Percentiles rank a stretch among this genome's conserved stretches.
These are phyloP conservation scores for Spergularia bocconei DNA, from an alignment of 148 eudicot genomes.

Conservation along the genomic window DNA sequence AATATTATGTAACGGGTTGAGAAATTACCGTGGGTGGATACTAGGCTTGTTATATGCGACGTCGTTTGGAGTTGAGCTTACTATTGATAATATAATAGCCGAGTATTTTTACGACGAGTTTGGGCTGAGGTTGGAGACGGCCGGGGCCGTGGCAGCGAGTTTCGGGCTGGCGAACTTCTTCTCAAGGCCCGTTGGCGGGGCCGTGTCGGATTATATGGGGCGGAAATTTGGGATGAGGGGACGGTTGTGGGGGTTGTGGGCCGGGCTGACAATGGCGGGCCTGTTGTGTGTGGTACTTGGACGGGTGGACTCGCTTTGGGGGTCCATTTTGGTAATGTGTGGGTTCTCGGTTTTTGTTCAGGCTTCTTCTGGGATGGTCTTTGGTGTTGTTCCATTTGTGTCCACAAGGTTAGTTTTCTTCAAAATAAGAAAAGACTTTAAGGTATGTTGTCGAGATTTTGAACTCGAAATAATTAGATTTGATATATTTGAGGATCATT, in stretches of 20 bases:
- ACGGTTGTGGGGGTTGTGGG: slow-evolving; percentile 66
- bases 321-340: slow-evolving; percentile 60
- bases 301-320: slow-evolving; percentile 35
- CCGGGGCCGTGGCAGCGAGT: slow-evolving; percentile 72
- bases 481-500: too few species aligned
- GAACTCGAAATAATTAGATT: too few species aligned
- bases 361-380: slow-evolving; percentile 76
- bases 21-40: slow-evolving; percentile 73
- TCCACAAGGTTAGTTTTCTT: slow-evolving; percentile 55
- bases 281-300: slow-evolving; percentile 54
- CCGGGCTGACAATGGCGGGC: slow-evolving; percentile 54
- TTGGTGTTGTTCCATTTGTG: slow-evolving; percentile 77
- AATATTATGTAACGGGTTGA: slow-evolving; percentile 40
- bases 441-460: too few species aligned
- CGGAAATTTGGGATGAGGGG: slow-evolving; percentile 73
- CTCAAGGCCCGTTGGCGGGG: slow-evolving; percentile 71
- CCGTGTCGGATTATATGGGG: slow-evolving; percentile 51
- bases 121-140: slow-evolving; percentile 46
- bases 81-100: slow-evolving; percentile 70
- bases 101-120: slow-evolving; percentile 69
- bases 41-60: slow-evolving; percentile 63
- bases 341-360: slow-evolving; percentile 72
- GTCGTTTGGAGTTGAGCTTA: slow-evolving; percentile 80
- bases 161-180: slow-evolving; percentile 69
- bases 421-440: too few species aligned